Percentiles rank a stretch among this genome's conserved stretches.
phyloP scores from a whole-genome alignment of 176 grass and related monocot genomes.

The Avena sativa region DNA sequence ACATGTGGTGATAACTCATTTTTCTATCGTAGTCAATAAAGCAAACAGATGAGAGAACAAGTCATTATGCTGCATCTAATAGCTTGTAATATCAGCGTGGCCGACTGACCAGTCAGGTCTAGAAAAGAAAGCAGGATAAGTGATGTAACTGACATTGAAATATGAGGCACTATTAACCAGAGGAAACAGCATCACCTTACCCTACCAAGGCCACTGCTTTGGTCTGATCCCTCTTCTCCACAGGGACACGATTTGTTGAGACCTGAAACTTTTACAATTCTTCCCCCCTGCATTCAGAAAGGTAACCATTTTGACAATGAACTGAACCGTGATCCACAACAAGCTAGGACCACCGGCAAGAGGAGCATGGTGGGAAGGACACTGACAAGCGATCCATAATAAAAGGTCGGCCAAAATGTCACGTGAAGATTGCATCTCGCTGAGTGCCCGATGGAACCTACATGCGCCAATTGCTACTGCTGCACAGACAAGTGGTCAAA shows the following conservation, averaged over 20 bases:
- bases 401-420: conserved; percentile 32
- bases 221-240: conserved; percentile 20
- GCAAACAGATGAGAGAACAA: conserved; percentile 47
- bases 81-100: conserved; percentile 26
- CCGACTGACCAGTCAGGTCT: conserved; percentile 27
- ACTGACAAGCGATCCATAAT: conserved; percentile 39
- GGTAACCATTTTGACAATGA: conserved; percentile 6
- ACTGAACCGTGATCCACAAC: conserved; percentile 12
- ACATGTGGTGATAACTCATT: conserved; percentile 22
- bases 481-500: conserved; percentile 45
- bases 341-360: conserved; percentile 48
- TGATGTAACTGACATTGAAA: conserved; percentile 27
- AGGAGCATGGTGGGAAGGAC: conserved; percentile 29
- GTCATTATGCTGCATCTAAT: conserved; percentile 43
- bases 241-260: conserved; percentile 14
- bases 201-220: background rate
- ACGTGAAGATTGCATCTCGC: conserved; percentile 29
- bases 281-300: conserved; percentile 4
- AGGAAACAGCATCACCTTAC: background rate
- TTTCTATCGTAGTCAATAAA: conserved; percentile 33
- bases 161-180: conserved; percentile 20
- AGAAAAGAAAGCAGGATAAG: conserved; percentile 22
- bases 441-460: conserved; percentile 39
- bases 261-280: conserved; percentile 4
- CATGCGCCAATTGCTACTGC: conserved; percentile 23